A percentile compares a stretch with the other conserved stretches of the same genome.
Evolutionary conservation across 352 stramenopile genomes (phyloP).

Genomic region (Blastocystis sp.): DNA sequence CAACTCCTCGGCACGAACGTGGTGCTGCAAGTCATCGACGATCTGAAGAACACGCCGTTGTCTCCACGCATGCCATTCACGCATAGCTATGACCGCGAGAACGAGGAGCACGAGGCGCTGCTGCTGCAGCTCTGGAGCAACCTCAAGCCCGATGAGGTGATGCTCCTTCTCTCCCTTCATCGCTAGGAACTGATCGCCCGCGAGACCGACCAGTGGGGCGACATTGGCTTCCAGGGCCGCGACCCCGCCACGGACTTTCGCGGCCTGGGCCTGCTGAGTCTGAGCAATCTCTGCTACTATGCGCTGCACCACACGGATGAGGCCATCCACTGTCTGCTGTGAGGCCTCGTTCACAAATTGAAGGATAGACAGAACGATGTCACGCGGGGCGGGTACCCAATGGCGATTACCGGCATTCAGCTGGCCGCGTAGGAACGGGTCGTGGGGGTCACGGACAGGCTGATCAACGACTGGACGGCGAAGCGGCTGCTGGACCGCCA

Average conservation of each 20-base stretch:
- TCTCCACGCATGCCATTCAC: not conserved
- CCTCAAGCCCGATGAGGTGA: conserved; percentile 25
- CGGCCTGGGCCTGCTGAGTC: conserved; percentile 57
- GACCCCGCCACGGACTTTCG: conserved; percentile 65
- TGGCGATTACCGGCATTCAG: conserved; percentile 67
- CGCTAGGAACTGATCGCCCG: conserved; percentile 8
- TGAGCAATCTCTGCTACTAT: conserved; percentile 66
- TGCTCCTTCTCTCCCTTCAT: not conserved
- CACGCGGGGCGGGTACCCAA: conserved; percentile 47
- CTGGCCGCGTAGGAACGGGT: not conserved
- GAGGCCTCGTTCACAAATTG: not conserved
- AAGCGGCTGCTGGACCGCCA: conserved; percentile 47
- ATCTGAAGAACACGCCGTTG: not conserved
- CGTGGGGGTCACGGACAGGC: not conserved
- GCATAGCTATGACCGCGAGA: not conserved
- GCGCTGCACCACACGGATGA: conserved; percentile 3
- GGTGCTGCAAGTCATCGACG: conserved; percentile 7
- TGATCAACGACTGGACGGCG: conserved; percentile 30
- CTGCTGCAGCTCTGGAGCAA: conserved; percentile 39
- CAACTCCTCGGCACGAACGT: conserved; percentile 54
- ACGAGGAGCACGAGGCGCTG: conserved; percentile 54
- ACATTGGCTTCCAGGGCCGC: conserved; percentile 62
- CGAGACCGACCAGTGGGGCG: conserved; percentile 27
- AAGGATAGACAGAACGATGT: conserved; percentile 52
- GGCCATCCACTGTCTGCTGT: conserved; percentile 55